Conservation (phyloP, 208 protist genomes). For the Trypanosoma mega region DNA sequence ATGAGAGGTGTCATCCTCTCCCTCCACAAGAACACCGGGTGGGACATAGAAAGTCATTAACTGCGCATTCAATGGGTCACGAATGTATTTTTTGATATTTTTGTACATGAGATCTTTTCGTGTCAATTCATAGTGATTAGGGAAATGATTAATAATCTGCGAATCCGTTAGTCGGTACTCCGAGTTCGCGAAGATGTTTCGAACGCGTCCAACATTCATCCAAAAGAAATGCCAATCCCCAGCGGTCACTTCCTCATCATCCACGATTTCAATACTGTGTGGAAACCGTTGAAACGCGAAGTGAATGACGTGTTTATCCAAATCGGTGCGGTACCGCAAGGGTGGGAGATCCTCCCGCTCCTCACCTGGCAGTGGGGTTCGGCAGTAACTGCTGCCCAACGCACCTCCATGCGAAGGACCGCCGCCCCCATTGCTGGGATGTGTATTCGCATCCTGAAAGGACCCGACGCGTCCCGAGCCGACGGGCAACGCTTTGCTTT, state of each 20-base stretch:
- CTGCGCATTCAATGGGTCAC: constrained; percentile 33
- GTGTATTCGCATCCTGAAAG: too few species aligned
- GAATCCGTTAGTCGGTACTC: constrained; percentile 76
- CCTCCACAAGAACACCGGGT: background rate
- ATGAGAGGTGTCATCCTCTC: background rate
- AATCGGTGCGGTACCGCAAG: constrained; percentile 79
- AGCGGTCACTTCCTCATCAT: constrained; percentile 32
- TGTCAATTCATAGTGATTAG: constrained; percentile 97
- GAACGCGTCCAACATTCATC: constrained; percentile 80
- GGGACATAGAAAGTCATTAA: constrained; percentile 15
- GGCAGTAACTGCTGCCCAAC: background rate
- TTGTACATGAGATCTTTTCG: constrained; percentile 97
- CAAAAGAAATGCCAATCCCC: constrained; percentile 92
- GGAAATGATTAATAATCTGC: constrained; percentile 97
- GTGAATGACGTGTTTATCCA: constrained; percentile 85
- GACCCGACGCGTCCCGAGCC: too few species aligned
- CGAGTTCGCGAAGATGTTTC: constrained; percentile 60
- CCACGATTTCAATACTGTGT: constrained; percentile 34
- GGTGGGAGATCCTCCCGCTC: constrained; percentile 8
- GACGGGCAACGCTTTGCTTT: too few species aligned
- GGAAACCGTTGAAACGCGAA: constrained; percentile 75
- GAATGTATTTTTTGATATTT: constrained; percentile 93
- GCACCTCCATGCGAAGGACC: background rate
- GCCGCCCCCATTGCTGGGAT: background rate
- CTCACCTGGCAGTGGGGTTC: background rate